Base-by-base conservation (phyloP, 78 protist species). In the Dictyostelium discoideum region DNA sequence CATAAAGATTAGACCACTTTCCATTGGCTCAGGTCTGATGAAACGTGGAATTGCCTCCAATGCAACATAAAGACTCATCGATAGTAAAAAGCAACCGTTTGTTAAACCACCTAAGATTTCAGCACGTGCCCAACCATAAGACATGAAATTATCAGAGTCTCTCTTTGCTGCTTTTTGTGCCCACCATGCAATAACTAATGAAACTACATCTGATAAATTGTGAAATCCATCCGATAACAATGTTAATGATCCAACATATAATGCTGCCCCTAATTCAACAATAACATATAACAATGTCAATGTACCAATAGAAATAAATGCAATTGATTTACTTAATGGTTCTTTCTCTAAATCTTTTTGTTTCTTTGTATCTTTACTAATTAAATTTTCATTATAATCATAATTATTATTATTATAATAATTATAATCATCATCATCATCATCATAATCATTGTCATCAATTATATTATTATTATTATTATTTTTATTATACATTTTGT, bases 201-300 rank as follows among this genome's bases (percentile, higher is more conserved):
- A 89, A 39, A 96, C 74, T 3, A 97, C 84, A 87, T 98, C 99
- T 39, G 97, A 85, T 16, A 98, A 83, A 95, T 96, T 96, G 81
- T 98, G 99, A 85, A 98, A 97, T 26, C 98, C 97, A 85, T 98
- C 99, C 3, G 98, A 84, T n/a, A 97, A 24, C 79, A 98, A 97
- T 26, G 97, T 74, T 18, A 97, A 72, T 6, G 98, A 97, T 54
- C 73, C 24, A 6, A 86, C 42, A 50, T 84, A 87, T 6, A 96
- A n/a, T 76, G 97, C 97, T 13, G 86, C 92, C 2, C 63, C 86
- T 44, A 96, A 46, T 40, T 96, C 97, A 0, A 44, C 92, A 14
- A 92, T 69, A 3, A 87, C 92, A 86, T 86, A 96, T 8, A 76
- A 3, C 39, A 90, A 40, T 16, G 96, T 96, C 5, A 89, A 18